Conservation (phyloP, 305 asterid genomes). For the Salvia sclarea region DNA sequence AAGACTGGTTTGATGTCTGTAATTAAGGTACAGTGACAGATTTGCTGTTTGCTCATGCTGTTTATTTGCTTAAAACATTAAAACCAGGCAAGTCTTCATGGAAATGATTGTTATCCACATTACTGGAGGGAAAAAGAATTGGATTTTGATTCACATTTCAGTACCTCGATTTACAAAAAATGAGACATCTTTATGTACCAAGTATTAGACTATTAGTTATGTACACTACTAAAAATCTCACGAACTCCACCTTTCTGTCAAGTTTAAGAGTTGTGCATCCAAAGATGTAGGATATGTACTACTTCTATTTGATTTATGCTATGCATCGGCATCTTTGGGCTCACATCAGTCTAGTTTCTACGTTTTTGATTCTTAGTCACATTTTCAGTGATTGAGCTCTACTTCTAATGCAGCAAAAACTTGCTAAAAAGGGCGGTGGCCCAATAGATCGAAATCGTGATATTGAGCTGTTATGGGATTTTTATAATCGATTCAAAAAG, state of each 20-base stretch:
- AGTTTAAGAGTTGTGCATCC: conserved; percentile 14
- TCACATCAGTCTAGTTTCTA: conserved; percentile 25
- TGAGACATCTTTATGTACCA: conserved; percentile 5
- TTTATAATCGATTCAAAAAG: conserved; percentile 82
- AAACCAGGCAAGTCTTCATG: not conserved
- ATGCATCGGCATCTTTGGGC: conserved; percentile 2
- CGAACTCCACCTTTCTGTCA: not conserved
- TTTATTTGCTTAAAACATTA: conserved; percentile 7
- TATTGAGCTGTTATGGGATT: conserved; percentile 85
- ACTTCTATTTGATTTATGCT: conserved; percentile 17
- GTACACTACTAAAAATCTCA: not conserved
- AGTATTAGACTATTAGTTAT: conserved; percentile 7
- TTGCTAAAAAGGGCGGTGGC: conserved; percentile 82
- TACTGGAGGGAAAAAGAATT: conserved; percentile 18
- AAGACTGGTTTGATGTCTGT: conserved; percentile 98
- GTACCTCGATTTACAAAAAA: not conserved
- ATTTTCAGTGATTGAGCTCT: conserved; percentile 7
- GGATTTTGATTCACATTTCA: not conserved
- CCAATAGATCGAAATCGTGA: conserved; percentile 82
- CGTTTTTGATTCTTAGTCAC: conserved; percentile 11
- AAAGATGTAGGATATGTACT: not conserved
- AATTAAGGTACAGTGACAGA: conserved; percentile 66
- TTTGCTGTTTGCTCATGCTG: conserved; percentile 11
- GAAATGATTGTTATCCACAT: not conserved
- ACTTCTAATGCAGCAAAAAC: conserved; percentile 75